Percentiles rank a stretch among this genome's conserved stretches.
These are phyloP conservation scores for Silybum marianum DNA, from an alignment of 129 eudicot species.

Conservation along the genomic window DNA sequence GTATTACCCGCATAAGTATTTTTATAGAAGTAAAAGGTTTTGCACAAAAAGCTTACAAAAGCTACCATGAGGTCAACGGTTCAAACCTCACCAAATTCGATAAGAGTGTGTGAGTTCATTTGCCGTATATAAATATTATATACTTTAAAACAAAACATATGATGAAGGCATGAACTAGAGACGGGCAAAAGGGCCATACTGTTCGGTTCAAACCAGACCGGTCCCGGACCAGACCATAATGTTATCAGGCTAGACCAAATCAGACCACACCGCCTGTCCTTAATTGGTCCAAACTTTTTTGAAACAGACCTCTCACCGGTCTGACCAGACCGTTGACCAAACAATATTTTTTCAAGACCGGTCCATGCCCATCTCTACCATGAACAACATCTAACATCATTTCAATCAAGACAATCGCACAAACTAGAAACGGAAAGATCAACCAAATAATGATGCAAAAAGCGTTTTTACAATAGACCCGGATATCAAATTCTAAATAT, in stretches of 20 bases:
- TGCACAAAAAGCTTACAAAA: neutral
- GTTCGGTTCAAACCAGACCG: neutral
- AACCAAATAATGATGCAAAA: neutral
- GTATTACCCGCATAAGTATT: neutral
- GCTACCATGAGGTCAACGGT: neutral
- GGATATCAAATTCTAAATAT: neutral
- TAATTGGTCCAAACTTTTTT: neutral
- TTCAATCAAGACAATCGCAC: neutral
- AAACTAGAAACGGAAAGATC: neutral
- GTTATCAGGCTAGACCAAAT: neutral
- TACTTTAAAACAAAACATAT: too few species aligned
- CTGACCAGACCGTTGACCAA: neutral
- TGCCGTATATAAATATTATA: too few species aligned
- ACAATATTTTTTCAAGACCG: neutral
- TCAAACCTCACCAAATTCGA: too few species aligned
- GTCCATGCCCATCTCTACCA: neutral
- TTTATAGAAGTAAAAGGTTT: neutral
- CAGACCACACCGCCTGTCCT: neutral
- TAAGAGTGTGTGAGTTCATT: too few species aligned
- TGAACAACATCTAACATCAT: neutral
- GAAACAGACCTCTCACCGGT: neutral
- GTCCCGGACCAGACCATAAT: neutral
- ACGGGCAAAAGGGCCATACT: neutral
- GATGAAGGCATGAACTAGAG: neutral
- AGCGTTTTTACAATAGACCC: neutral